A percentile compares a stretch with the other conserved stretches of the same genome.
These are phyloP conservation scores for Trypanosoma brucei DNA, from an alignment of 208 protist species.

Conservation along the genomic window DNA sequence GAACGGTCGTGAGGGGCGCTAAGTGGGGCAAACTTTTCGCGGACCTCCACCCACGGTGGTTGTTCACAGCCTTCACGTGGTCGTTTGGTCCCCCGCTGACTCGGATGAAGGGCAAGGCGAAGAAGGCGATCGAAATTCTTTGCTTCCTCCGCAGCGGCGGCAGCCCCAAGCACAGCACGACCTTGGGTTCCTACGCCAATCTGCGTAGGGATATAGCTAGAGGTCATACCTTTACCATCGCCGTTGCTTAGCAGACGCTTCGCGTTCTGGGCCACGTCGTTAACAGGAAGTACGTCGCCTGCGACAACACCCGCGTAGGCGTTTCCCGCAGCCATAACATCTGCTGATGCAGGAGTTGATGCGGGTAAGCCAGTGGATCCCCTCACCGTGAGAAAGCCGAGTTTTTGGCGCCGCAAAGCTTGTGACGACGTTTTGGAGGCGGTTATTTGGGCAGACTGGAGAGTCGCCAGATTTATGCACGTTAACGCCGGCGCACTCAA, in stretches of 20 bases:
- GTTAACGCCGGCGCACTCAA: neutral
- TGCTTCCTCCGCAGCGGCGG: slow-evolving; percentile 32
- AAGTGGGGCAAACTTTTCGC: slow-evolving; percentile 23
- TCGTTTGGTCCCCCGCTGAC: slow-evolving; percentile 1
- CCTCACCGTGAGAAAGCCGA: slow-evolving; percentile 52
- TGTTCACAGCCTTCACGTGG: slow-evolving; percentile 6
- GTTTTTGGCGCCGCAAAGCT: slow-evolving; percentile 2
- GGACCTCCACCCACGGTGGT: slow-evolving; percentile 15
- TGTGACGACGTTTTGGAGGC: slow-evolving; percentile 1
- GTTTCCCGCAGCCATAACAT: slow-evolving; percentile 18
- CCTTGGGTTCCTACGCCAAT: slow-evolving; percentile 52
- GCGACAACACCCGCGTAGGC: slow-evolving; percentile 49
- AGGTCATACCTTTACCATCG: neutral
- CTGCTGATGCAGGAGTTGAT: slow-evolving; percentile 13
- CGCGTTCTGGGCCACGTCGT: slow-evolving; percentile 8
- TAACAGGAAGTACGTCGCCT: slow-evolving; percentile 36
- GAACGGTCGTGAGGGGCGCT: slow-evolving; percentile 2
- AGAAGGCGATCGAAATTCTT: slow-evolving; percentile 35
- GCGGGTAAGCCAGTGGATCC: slow-evolving; percentile 48
- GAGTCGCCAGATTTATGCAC: slow-evolving; percentile 1
- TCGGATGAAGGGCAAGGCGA: slow-evolving; percentile 14
- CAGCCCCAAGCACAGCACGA: slow-evolving; percentile 47
- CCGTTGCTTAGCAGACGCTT: slow-evolving; percentile 3
- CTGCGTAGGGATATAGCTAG: slow-evolving; percentile 14
- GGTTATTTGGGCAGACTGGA: neutral